These are phyloP conservation scores for Chenopodium quinoa DNA, from an alignment of 148 eudicot species.

Conservation along the genomic window DNA sequence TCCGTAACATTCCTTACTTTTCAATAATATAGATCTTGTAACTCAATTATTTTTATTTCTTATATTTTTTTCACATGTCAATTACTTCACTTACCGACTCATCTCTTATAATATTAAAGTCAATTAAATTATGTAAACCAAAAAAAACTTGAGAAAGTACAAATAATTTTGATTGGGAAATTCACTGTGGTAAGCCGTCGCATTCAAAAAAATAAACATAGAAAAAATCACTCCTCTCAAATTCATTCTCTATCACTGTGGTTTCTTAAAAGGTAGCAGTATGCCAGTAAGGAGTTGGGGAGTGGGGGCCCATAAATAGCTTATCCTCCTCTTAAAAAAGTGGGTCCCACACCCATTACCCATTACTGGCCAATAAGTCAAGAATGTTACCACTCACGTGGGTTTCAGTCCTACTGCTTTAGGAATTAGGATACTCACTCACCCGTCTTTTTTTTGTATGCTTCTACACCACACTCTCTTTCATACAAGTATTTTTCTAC, in stretches of 20 bases:
- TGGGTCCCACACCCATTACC: constrained; percentile 1
- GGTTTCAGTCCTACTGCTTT: constrained; percentile 21
- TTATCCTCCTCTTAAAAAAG: neutral
- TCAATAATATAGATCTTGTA: no score
- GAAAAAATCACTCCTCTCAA: no score
- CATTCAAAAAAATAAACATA: neutral
- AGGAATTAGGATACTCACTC: neutral
- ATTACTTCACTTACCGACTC: no score
- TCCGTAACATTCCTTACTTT: no score
- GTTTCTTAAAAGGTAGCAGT: constrained; percentile 38
- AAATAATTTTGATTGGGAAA: no score
- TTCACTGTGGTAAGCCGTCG: constrained; percentile 27
- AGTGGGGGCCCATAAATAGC: neutral
- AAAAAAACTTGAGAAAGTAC: no score
- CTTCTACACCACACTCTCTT: neutral
- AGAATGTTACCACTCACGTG: constrained; percentile 25
- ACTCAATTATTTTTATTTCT: no score
- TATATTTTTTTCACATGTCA: no score
- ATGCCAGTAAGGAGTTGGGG: neutral
- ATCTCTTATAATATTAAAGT: no score
- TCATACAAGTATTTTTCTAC: neutral
- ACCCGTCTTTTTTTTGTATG: constrained; percentile 8
- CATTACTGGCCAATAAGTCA: constrained; percentile 8
- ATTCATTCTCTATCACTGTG: constrained; percentile 13
- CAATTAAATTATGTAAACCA: no score